A percentile compares a stretch with the other conserved stretches of the same genome.
phyloP scores from a whole-genome alignment of 2,329 filamentous ascomycete species.

The Penicillium sp. region DNA sequence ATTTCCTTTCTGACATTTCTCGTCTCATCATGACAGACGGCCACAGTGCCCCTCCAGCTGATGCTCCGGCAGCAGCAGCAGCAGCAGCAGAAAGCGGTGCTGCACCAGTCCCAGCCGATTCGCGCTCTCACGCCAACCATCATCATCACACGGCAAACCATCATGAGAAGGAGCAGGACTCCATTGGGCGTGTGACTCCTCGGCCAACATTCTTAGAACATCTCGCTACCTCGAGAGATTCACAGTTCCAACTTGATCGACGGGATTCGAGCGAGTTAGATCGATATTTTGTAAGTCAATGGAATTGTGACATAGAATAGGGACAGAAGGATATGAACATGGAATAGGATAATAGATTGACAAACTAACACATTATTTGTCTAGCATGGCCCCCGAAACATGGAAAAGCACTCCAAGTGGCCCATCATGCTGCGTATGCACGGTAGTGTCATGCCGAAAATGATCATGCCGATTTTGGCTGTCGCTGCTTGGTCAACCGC shows the following conservation, averaged over 20 bases:
- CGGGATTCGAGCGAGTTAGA: conserved; percentile 50
- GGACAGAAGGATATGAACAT: neutral
- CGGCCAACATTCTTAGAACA: conserved; percentile 36
- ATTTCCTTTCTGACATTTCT: neutral
- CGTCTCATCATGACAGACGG: conserved; percentile 20
- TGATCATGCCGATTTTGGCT: conserved; percentile 66
- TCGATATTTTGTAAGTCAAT: conserved; percentile 57
- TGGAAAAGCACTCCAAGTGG: conserved; percentile 72
- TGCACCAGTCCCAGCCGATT: conserved; percentile 17
- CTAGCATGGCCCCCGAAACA: conserved; percentile 58
- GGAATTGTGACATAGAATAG: neutral
- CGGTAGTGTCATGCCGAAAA: conserved; percentile 70
- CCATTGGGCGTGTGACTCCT: conserved; percentile 25
- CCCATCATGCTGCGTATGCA: conserved; percentile 73
- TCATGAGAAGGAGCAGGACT: conserved; percentile 25
- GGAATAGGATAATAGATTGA: neutral
- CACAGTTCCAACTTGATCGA: conserved; percentile 30
- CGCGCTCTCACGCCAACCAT: conserved; percentile 10
- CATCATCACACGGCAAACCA: conserved; percentile 13
- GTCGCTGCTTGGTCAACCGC: conserved; percentile 64
- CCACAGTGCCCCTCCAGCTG: conserved; percentile 13
- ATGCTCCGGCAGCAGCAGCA: conserved; percentile 12
- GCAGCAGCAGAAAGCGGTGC: conserved; percentile 11
- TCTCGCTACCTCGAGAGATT: conserved; percentile 31
- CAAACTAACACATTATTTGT: conserved; percentile 1